Evolutionary conservation across 768 basidiomycete genomes (phyloP).

Genomic region (Hemileccinum rubropunctum): DNA sequence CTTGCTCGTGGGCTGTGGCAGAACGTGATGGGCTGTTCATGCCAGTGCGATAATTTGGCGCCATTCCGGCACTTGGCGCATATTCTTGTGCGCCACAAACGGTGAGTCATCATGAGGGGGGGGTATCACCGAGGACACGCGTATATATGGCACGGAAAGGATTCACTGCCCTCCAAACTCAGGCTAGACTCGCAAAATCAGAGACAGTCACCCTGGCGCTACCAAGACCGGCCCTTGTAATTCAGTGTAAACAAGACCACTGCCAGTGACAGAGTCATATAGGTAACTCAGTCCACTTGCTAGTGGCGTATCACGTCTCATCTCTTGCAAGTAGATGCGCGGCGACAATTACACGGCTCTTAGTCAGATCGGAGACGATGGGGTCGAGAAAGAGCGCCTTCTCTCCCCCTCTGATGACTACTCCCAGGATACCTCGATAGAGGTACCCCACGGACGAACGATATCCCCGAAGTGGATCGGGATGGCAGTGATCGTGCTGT

Average conservation of each 20-base stretch:
- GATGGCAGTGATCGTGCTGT: constrained; percentile 18
- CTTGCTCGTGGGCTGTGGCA: neutral
- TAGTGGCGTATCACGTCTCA: neutral
- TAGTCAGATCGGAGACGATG: constrained; percentile 8
- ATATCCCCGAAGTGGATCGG: constrained; percentile 10
- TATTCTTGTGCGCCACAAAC: neutral
- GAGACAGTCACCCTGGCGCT: too few relatives aligned
- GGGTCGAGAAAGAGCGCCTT: constrained; percentile 16
- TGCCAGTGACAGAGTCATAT: too few relatives aligned
- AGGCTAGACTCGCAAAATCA: neutral
- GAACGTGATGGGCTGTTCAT: neutral
- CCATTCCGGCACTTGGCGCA: neutral
- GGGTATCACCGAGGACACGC: neutral
- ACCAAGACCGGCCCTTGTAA: neutral
- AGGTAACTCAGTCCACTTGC: neutral
- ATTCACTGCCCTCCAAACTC: too few relatives aligned
- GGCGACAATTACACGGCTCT: constrained; percentile 9
- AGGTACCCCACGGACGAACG: neutral
- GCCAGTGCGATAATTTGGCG: neutral
- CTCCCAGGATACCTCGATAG: neutral
- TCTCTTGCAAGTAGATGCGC: constrained; percentile 15
- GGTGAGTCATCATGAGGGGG: constrained; percentile 1
- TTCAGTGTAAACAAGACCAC: too few relatives aligned
- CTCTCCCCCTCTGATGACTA: constrained; percentile 6
- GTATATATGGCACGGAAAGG: constrained; percentile 2